These are phyloP conservation scores for Candida manassasensis DNA, from an alignment of 805 yeast genomes.

Conservation along the genomic window DNA sequence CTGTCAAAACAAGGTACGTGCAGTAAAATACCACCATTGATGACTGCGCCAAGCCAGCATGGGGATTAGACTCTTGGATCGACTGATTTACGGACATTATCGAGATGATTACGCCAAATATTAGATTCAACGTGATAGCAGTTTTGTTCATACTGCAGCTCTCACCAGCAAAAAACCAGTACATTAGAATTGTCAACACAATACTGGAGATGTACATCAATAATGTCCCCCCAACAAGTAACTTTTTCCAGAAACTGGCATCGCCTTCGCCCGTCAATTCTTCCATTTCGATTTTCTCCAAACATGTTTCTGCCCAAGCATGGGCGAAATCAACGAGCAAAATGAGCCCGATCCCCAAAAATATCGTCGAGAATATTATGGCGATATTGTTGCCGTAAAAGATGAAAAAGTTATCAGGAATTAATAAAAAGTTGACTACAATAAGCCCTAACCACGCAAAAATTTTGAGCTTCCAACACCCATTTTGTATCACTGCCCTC, in stretches of 20 bases:
- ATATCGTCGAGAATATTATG: constrained; percentile 75
- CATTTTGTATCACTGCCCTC: constrained; percentile 81
- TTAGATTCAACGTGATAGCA: constrained; percentile 73
- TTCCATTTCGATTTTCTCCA: constrained; percentile 83
- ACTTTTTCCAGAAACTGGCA: constrained; percentile 67
- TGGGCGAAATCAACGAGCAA: constrained; percentile 95
- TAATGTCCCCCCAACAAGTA: constrained; percentile 82
- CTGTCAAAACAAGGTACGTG: constrained; percentile 84
- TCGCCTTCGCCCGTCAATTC: constrained; percentile 47
- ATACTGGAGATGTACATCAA: constrained; percentile 75
- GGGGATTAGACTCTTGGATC: constrained; percentile 89
- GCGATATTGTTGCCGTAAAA: constrained; percentile 91
- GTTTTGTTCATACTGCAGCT: constrained; percentile 89
- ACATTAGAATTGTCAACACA: constrained; percentile 74
- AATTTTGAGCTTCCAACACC: constrained; percentile 82
- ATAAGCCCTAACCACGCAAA: constrained; percentile 53
- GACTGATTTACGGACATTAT: constrained; percentile 71
- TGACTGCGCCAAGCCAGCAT: constrained; percentile 93
- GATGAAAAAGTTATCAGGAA: constrained; percentile 84
- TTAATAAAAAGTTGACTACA: constrained; percentile 56
- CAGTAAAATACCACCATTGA: constrained; percentile 95
- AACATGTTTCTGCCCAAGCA: constrained; percentile 96
- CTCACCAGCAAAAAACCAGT: constrained; percentile 69
- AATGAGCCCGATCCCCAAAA: constrained; percentile 85
- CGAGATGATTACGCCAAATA: constrained; percentile 61